Conservation (phyloP, 179 eudicot genomes). For the Vitellaria paradoxa region DNA sequence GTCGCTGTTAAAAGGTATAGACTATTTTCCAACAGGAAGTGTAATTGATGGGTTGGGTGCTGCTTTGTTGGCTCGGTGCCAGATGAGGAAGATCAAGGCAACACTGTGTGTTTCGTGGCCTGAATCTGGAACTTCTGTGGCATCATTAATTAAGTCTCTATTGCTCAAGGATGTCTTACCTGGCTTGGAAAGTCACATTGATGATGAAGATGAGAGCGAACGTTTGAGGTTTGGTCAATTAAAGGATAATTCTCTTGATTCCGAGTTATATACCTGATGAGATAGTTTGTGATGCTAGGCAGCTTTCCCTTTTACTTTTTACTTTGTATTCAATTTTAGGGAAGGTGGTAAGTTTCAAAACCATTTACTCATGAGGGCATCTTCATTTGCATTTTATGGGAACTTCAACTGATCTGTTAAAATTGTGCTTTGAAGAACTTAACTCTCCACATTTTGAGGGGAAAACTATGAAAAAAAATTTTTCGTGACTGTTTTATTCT, state of each 20-base stretch:
- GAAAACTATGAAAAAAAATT: no score
- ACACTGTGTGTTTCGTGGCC: constrained; percentile 79
- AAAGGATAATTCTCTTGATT: constrained; percentile 53
- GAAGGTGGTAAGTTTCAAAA: neutral
- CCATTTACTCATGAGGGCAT: neutral
- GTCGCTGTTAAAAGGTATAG: constrained; percentile 42
- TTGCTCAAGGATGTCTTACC: constrained; percentile 55
- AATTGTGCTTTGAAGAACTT: neutral
- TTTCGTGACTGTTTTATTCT: no score
- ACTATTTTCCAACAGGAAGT: constrained; percentile 89
- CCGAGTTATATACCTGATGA: constrained; percentile 75
- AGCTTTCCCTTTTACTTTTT: neutral
- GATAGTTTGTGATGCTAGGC: neutral
- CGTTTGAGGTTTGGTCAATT: constrained; percentile 40
- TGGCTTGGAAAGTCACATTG: constrained; percentile 30
- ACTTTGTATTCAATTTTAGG: neutral
- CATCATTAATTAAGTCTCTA: constrained; percentile 45
- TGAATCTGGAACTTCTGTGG: constrained; percentile 57
- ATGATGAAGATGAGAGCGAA: constrained; percentile 30
- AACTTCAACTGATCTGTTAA: no score
- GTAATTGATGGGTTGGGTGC: constrained; percentile 79
- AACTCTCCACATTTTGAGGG: neutral
- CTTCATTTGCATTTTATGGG: neutral
- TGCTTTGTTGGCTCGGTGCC: constrained; percentile 67
- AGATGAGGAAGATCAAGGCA: constrained; percentile 65